These are phyloP conservation scores for Castanea crenata DNA, from an alignment of 306 rosid genomes.

Conservation along the genomic window DNA sequence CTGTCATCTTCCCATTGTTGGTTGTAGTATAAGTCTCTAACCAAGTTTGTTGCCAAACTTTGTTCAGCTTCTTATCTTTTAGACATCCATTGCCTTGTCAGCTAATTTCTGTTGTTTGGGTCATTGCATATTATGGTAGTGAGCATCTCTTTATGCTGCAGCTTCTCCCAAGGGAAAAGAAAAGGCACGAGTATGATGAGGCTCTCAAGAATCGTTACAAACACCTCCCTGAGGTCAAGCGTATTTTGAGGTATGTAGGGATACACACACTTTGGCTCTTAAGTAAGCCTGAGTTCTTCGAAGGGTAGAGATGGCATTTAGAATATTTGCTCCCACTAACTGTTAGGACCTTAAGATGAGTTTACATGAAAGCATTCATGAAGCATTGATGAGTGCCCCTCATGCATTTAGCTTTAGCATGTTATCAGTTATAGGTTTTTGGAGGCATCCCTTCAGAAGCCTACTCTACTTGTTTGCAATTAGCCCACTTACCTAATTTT, in stretches of 20 bases:
- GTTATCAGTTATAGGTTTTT: neutral
- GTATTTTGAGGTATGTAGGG: constrained; percentile 62
- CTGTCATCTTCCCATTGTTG: too few species aligned
- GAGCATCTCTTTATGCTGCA: constrained; percentile 28
- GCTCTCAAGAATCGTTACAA: constrained; percentile 81
- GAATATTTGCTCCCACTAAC: neutral
- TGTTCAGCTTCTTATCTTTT: neutral
- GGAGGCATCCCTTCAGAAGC: neutral
- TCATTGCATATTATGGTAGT: neutral
- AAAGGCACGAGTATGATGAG: constrained; percentile 75
- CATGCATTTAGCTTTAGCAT: neutral
- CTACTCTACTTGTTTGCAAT: neutral
- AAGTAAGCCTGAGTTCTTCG: neutral
- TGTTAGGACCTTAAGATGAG: neutral
- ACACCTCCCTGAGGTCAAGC: constrained; percentile 83
- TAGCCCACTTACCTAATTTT: neutral
- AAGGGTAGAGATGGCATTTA: neutral
- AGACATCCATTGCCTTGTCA: neutral
- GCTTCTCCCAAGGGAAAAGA: constrained; percentile 90
- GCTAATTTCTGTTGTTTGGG: neutral
- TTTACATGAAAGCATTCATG: neutral
- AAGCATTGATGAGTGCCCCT: neutral
- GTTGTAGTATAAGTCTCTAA: too few species aligned
- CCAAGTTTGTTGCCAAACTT: too few species aligned
- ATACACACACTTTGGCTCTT: constrained; percentile 6